phyloP scores from a whole-genome alignment of 495 filamentous ascomycete species.

The Aspergillus ellipticus region DNA sequence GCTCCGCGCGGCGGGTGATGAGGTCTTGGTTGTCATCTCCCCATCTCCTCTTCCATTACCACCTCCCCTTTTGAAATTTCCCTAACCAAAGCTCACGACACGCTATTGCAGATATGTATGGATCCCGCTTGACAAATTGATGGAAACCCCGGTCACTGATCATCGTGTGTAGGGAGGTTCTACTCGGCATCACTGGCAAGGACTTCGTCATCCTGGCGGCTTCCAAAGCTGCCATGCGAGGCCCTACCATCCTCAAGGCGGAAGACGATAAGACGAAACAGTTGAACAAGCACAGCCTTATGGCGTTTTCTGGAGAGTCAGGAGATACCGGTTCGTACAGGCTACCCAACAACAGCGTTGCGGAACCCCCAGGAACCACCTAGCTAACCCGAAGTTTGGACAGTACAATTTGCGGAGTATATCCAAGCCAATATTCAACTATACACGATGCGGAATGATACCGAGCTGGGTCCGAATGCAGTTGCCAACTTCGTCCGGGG shows the following conservation, averaged over 20 bases:
- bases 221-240: constrained; percentile 96
- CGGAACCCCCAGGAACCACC: not conserved
- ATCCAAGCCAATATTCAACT: constrained; percentile 97
- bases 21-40: constrained; percentile 17
- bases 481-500: constrained; percentile 88
- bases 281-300: constrained; percentile 87
- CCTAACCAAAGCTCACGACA: constrained; percentile 2
- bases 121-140: not conserved
- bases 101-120: constrained; percentile 33
- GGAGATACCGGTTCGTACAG: constrained; percentile 78
- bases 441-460: constrained; percentile 96
- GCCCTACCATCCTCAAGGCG: constrained; percentile 92
- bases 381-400: constrained; percentile 26
- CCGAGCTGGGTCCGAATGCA: constrained; percentile 81
- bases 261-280: constrained; percentile 92
- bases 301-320: constrained; percentile 96
- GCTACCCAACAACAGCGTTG: not conserved
- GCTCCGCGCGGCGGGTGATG: constrained; percentile 34
- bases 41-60: constrained; percentile 14
- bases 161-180: constrained; percentile 73
- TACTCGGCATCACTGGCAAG: constrained; percentile 96
- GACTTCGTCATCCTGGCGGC: constrained; percentile 98
- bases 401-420: constrained; percentile 99
- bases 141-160: constrained; percentile 16
- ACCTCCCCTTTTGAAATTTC: constrained; percentile 13